phyloP scores from a whole-genome alignment of 768 basidiomycete species.

The Roridomyces roridus region DNA sequence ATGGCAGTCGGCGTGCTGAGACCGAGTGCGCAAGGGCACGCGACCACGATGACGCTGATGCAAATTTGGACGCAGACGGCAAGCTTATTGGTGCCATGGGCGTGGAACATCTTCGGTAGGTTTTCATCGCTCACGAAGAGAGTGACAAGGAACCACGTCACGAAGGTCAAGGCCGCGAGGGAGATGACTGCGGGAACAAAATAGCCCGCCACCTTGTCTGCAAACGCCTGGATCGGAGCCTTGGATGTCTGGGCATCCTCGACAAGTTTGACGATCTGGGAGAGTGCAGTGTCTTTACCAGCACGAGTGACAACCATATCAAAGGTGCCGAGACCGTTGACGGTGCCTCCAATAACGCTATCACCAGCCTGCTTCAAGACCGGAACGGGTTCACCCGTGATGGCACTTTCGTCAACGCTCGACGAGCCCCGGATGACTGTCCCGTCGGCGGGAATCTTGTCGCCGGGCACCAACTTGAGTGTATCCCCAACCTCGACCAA shows the following conservation, averaged over 20 bases:
- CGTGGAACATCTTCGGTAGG: slow-evolving; percentile 86
- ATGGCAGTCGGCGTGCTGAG: slow-evolving; percentile 97
- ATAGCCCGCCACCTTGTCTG: slow-evolving; percentile 91
- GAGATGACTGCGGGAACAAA: slow-evolving; percentile 93
- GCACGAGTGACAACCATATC: slow-evolving; percentile 96
- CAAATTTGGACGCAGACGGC: slow-evolving; percentile 96
- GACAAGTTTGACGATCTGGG: slow-evolving; percentile 96
- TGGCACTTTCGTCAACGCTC: slow-evolving; percentile 92
- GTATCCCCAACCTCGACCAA: slow-evolving; percentile 93
- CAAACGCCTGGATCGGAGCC: slow-evolving; percentile 97
- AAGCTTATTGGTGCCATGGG: slow-evolving; percentile 82
- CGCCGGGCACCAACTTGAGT: slow-evolving; percentile 94
- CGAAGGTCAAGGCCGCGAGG: slow-evolving; percentile 82
- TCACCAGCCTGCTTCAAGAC: slow-evolving; percentile 86
- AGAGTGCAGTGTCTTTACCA: slow-evolving; percentile 93
- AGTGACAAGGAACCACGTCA: slow-evolving; percentile 82
- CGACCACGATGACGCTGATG: slow-evolving; percentile 97
- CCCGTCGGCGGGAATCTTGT: slow-evolving; percentile 96
- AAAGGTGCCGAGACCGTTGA: slow-evolving; percentile 97
- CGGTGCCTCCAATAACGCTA: slow-evolving; percentile 92
- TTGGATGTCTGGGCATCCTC: slow-evolving; percentile 98
- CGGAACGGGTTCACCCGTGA: slow-evolving; percentile 94
- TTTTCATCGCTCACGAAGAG: slow-evolving; percentile 56
- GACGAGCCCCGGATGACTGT: slow-evolving; percentile 87
- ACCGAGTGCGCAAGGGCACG: slow-evolving; percentile 97